A percentile compares a stretch with the other conserved stretches of the same genome.
Evolutionary conservation across 2,329 filamentous ascomycete genomes (phyloP).

Genomic region (Ilyonectria sp.): DNA sequence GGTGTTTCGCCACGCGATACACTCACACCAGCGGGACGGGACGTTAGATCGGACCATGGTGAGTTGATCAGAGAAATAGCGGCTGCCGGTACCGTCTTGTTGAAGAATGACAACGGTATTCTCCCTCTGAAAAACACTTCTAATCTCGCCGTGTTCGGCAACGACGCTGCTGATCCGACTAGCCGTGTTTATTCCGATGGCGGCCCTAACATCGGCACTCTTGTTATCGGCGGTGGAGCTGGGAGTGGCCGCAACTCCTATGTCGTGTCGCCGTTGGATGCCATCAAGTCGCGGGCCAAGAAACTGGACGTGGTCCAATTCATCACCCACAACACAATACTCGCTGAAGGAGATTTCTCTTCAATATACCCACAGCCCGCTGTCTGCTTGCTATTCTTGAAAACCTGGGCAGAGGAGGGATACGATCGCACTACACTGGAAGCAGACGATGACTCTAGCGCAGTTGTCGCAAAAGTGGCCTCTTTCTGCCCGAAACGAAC

Average conservation of each 20-base stretch:
- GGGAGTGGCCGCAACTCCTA: constrained; percentile 76
- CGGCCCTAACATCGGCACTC: constrained; percentile 65
- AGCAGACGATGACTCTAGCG: constrained; percentile 70
- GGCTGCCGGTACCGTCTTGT: constrained; percentile 73
- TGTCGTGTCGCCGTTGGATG: constrained; percentile 75
- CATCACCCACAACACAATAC: constrained; percentile 67
- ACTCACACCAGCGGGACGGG: constrained; percentile 66
- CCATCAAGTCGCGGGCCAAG: constrained; percentile 71
- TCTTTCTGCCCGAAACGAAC: constrained; percentile 61
- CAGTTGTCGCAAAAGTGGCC: constrained; percentile 66
- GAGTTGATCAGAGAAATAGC: constrained; percentile 72
- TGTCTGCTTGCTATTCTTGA: constrained; percentile 77
- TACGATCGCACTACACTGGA: constrained; percentile 66
- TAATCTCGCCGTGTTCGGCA: constrained; percentile 74
- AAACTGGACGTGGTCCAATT: constrained; percentile 70
- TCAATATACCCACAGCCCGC: constrained; percentile 71
- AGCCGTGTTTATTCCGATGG: constrained; percentile 62
- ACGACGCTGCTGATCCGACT: constrained; percentile 67
- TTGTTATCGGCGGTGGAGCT: constrained; percentile 79
- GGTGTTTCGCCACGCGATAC: constrained; percentile 55
- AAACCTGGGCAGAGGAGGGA: constrained; percentile 75
- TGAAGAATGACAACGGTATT: constrained; percentile 73
- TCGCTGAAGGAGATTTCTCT: constrained; percentile 70
- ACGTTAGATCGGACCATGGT: constrained; percentile 73
- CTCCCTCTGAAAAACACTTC: constrained; percentile 70